phyloP scores from a whole-genome alignment of 2,329 filamentous ascomycete species.

The Fonsecaea nubica region DNA sequence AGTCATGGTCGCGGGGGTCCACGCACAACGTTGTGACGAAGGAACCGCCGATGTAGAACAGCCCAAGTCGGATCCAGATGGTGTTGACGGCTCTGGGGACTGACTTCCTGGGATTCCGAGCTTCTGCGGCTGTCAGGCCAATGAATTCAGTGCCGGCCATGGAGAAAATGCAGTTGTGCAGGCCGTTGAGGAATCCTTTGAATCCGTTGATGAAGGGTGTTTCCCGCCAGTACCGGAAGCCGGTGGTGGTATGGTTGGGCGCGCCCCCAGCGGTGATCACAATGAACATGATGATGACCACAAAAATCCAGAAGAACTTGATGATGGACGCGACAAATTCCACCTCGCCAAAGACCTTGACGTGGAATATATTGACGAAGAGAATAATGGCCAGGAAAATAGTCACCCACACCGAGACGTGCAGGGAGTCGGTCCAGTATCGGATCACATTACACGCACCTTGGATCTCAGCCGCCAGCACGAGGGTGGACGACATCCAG shows the following conservation, averaged over 20 bases:
- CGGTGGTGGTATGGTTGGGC: slow-evolving; percentile 47
- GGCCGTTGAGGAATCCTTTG: slow-evolving; percentile 50
- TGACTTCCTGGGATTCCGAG: slow-evolving; percentile 51
- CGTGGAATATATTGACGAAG: slow-evolving; percentile 53
- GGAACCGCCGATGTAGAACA: slow-evolving; percentile 56
- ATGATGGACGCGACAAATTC: slow-evolving; percentile 54
- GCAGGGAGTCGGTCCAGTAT: slow-evolving; percentile 55
- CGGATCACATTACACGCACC: slow-evolving; percentile 52
- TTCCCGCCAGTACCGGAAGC: slow-evolving; percentile 56
- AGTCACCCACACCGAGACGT: slow-evolving; percentile 53
- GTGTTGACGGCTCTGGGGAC: slow-evolving; percentile 54
- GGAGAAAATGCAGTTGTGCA: slow-evolving; percentile 49
- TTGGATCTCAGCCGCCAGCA: slow-evolving; percentile 54
- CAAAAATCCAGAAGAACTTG: slow-evolving; percentile 58
- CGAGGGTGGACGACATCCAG: slow-evolving; percentile 51
- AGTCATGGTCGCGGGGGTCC: slow-evolving; percentile 47
- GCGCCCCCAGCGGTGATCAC: slow-evolving; percentile 55
- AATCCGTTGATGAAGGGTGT: slow-evolving; percentile 54
- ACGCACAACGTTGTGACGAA: slow-evolving; percentile 56
- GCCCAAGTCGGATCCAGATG: slow-evolving; percentile 54
- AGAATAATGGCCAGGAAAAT: slow-evolving; percentile 45
- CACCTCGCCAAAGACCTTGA: slow-evolving; percentile 55
- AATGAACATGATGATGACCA: slow-evolving; percentile 55
- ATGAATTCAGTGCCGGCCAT: slow-evolving; percentile 55
- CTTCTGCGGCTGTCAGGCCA: slow-evolving; percentile 55